Base-by-base conservation (phyloP, 2,329 filamentous ascomycete species). In the Aspergillus fijiensis region DNA sequence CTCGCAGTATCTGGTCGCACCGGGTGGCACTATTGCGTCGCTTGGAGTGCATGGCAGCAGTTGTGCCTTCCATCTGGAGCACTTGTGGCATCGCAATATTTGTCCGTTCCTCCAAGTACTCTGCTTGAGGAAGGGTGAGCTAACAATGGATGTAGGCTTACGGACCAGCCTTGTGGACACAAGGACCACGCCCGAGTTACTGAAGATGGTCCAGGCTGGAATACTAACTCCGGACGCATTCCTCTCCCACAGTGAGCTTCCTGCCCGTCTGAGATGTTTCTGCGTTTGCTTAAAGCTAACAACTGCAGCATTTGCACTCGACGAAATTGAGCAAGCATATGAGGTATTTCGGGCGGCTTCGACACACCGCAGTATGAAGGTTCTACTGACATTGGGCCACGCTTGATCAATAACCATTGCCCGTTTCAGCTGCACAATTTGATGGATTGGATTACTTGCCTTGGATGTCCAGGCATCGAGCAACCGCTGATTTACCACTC, bases 41-140 rank as follows among this genome's bases (percentile, higher is more conserved):
- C 77, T 86, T 2, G 84, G 84, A 5, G 84, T 87, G 6, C 83
- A 86, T 65, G 84, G 84, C 0, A 77, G 72, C 19, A 80, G 79
- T 52, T 83, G 80, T 0, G 74, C 81, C 57, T 70, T 86, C 47
- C 79, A 83, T 50, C 74, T 87, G n/a, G 80, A 86, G 59, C 77
- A 75, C 47, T 72, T 86, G 7, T 87, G 84, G 84, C 73, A 78
- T 59, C 77, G 78, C 61, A 85, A 85, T 64, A 82, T 85, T 50
- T 73, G 80, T 82, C 47, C 33, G 21, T 55, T 53, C 10, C 49
- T 55, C 3, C 48, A 50, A 10, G 16, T 31, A 1, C 4, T 16
- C 33, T 4, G 5, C 14, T 5, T 2, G 5, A 4, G 11, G 12
- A 16, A 4, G 12, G 1, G 33, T 12, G 33, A 6, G 5, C 33